phyloP scores from a whole-genome alignment of 805 yeast species.

The Lipomyces mesembrius region DNA sequence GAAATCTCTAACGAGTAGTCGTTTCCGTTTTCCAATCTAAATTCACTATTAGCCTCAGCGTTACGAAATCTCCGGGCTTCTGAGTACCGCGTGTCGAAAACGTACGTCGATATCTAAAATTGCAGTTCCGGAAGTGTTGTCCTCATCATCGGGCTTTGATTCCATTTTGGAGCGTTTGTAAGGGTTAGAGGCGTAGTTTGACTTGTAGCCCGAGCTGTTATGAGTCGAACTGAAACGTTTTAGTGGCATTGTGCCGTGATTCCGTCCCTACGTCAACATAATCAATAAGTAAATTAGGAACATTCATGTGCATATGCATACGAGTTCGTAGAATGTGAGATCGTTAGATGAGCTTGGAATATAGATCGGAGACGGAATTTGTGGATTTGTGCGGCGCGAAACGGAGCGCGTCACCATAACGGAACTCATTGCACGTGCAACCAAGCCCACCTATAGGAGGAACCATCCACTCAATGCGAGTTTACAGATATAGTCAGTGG shows the following conservation, averaged over 20 bases:
- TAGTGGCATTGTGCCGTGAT: slow-evolving; percentile 2
- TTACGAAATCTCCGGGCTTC: neutral
- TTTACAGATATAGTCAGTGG: no score
- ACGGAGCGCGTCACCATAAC: no score
- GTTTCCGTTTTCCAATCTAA: slow-evolving; percentile 65
- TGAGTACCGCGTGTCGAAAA: neutral
- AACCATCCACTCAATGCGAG: no score
- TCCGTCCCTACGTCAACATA: neutral
- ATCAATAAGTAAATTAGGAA: neutral
- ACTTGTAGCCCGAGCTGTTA: neutral
- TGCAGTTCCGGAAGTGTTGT: neutral
- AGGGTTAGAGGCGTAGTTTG: neutral
- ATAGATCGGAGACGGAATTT: neutral
- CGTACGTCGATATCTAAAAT: slow-evolving; percentile 19
- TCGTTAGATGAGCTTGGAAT: neutral
- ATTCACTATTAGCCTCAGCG: neutral
- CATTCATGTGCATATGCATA: neutral
- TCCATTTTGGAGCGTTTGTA: neutral
- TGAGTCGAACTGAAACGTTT: neutral
- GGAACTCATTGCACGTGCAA: no score
- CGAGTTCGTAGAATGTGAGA: neutral
- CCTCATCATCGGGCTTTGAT: neutral
- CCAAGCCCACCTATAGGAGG: no score
- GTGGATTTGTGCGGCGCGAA: neutral
- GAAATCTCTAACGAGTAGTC: slow-evolving; percentile 73